Conservation (phyloP, 345 rosid species). For the Combretum micranthum region DNA sequence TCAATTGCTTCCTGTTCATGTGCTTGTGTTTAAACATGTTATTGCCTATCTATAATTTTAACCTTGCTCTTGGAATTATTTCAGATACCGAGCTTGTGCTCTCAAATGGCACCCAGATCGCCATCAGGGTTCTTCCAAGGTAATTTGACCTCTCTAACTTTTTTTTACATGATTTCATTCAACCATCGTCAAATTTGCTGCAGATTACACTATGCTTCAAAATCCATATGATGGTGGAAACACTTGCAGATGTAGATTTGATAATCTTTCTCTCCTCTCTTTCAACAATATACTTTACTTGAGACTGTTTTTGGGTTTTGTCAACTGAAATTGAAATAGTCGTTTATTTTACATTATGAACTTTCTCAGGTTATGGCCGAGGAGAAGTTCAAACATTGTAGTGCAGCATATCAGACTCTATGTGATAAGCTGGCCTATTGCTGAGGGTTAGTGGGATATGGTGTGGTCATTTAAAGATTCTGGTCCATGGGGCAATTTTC, state of each 20-base stretch:
- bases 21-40: neutral
- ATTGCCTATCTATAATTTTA: neutral
- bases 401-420: constrained; percentile 66
- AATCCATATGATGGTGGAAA: neutral
- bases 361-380: constrained; percentile 55
- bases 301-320: neutral
- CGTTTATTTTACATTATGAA: neutral
- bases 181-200: too few species aligned
- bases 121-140: constrained; percentile 80
- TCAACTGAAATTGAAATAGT: neutral
- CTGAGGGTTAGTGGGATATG: constrained; percentile 12
- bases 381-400: constrained; percentile 83
- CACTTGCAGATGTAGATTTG: neutral
- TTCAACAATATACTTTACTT: neutral
- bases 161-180: too few species aligned
- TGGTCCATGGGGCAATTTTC: neutral
- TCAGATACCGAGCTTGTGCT: constrained; percentile 77
- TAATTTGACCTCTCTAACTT: constrained; percentile 10
- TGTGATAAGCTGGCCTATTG: constrained; percentile 55
- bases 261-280: neutral
- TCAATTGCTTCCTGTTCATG: neutral
- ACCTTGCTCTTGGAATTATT: constrained; percentile 8
- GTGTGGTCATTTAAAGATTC: neutral
- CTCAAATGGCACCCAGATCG: constrained; percentile 97
- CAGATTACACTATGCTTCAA: too few species aligned